phyloP scores from a whole-genome alignment of 176 grass and related monocot species.

The Panicum miliaceum region DNA sequence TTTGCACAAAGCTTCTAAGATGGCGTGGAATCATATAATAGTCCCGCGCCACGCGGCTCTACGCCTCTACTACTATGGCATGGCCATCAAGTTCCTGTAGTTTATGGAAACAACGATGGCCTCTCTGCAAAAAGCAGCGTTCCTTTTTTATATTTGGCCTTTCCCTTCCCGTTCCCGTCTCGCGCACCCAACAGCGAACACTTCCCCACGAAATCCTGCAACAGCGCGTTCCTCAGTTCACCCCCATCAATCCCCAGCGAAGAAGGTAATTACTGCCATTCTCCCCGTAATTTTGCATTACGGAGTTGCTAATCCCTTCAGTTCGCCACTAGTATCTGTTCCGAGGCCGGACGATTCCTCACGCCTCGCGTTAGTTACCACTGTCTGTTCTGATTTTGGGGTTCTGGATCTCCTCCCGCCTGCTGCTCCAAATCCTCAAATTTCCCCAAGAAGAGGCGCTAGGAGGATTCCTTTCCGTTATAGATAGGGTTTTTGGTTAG shows the following conservation, averaged over 20 bases:
- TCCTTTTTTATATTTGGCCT: slow-evolving; percentile 28
- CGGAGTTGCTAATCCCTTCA: background rate
- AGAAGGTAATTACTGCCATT: slow-evolving; percentile 31
- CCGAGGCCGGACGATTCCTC: background rate
- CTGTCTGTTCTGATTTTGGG: slow-evolving; percentile 24
- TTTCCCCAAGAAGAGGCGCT: background rate
- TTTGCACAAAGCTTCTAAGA: background rate
- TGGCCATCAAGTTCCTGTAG: background rate
- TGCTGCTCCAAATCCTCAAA: background rate
- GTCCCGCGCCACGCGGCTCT: background rate
- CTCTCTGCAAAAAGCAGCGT: background rate
- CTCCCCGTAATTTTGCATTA: background rate
- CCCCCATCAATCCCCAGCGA: slow-evolving; percentile 14
- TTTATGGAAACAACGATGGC: background rate
- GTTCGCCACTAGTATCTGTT: slow-evolving; percentile 1
- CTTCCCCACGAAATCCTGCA: slow-evolving; percentile 5
- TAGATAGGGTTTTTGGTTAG: background rate
- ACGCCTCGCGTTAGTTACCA: background rate
- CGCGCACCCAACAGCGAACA: background rate
- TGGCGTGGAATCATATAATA: background rate
- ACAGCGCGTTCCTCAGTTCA: background rate
- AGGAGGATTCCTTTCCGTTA: background rate
- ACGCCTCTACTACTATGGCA: too few relatives aligned
- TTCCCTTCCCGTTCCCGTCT: slow-evolving; percentile 33
- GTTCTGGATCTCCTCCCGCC: background rate